Conservation (phyloP, 768 basidiomycete species). For the Leccinum subtestaceum region DNA sequence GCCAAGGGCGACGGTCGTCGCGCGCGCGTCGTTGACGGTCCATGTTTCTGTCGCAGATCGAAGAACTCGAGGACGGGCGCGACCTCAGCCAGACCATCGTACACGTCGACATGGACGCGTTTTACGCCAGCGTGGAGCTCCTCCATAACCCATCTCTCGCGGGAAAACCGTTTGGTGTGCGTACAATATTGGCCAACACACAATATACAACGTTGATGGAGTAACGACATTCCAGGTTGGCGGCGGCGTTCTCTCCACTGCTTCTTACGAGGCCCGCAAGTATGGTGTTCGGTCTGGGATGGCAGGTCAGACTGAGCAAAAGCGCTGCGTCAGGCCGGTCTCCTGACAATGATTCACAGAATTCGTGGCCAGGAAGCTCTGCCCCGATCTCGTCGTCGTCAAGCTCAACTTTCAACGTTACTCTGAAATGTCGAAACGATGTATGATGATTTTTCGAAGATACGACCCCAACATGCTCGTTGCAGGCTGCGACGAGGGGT, state of each 20-base stretch:
- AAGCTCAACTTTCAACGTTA: slow-evolving; percentile 58
- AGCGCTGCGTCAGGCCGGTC: background rate
- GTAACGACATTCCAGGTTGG: slow-evolving; percentile 53
- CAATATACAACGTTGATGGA: slow-evolving; percentile 2
- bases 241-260: slow-evolving; percentile 80
- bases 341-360: slow-evolving; percentile 39
- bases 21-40: background rate
- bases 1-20: background rate
- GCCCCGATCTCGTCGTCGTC: slow-evolving; percentile 81
- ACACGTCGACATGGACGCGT: slow-evolving; percentile 96
- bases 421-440: slow-evolving; percentile 62
- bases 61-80: slow-evolving; percentile 67
- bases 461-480: slow-evolving; percentile 76
- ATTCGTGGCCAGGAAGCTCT: slow-evolving; percentile 91
- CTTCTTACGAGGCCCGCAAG: slow-evolving; percentile 89
- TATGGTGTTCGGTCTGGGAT: slow-evolving; percentile 92
- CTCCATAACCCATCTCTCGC: slow-evolving; percentile 59
- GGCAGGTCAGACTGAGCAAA: slow-evolving; percentile 59
- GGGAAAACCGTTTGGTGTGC: slow-evolving; percentile 73
- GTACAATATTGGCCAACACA: slow-evolving; percentile 7
- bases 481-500: slow-evolving; percentile 88
- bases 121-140: slow-evolving; percentile 80
- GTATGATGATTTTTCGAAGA: slow-evolving; percentile 65
- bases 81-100: slow-evolving; percentile 85
- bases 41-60: slow-evolving; percentile 38